phyloP scores from a whole-genome alignment of 805 yeast species.

The Sungouiella thailandica region DNA sequence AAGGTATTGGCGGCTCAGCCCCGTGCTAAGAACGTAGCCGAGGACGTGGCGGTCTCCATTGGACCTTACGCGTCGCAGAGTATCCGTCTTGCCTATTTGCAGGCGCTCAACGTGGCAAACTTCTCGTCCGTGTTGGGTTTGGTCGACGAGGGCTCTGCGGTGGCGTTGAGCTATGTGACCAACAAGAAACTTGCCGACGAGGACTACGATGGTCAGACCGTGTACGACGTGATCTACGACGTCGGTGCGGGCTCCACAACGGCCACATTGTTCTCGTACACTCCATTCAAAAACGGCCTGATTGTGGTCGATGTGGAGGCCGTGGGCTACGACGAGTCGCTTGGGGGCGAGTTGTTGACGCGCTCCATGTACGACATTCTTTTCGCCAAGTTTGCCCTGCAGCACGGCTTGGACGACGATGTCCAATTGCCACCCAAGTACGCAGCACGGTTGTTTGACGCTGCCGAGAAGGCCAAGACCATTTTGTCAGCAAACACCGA shows the following conservation, averaged over 20 bases:
- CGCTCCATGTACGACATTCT: slow-evolving; percentile 57
- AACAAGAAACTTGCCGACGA: slow-evolving; percentile 38
- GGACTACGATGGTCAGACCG: slow-evolving; percentile 32
- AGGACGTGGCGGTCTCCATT: slow-evolving; percentile 69
- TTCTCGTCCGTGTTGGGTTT: slow-evolving; percentile 54
- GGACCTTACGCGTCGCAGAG: slow-evolving; percentile 65
- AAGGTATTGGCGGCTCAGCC: slow-evolving; percentile 48
- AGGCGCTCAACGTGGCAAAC: slow-evolving; percentile 69
- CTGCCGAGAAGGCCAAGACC: slow-evolving; percentile 85
- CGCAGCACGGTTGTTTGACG: slow-evolving; percentile 63
- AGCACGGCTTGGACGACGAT: slow-evolving; percentile 33
- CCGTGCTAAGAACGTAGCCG: slow-evolving; percentile 45
- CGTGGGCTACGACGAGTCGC: slow-evolving; percentile 56
- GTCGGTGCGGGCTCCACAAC: slow-evolving; percentile 90
- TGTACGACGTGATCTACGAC: slow-evolving; percentile 73
- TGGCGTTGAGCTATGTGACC: slow-evolving; percentile 75
- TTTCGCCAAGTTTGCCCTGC: slow-evolving; percentile 50
- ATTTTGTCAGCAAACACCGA: slow-evolving; percentile 86
- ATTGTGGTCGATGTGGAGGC: slow-evolving; percentile 60
- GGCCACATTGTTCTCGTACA: slow-evolving; percentile 74
- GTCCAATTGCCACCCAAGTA: slow-evolving; percentile 52
- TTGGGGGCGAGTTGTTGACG: slow-evolving; percentile 80
- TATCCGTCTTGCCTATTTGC: slow-evolving; percentile 67
- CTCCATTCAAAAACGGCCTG: slow-evolving; percentile 39
- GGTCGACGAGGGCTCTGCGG: slow-evolving; percentile 90